These are phyloP conservation scores for Sarcocystis neurona DNA, from an alignment of 169 alveolate genomes.

Conservation along the genomic window DNA sequence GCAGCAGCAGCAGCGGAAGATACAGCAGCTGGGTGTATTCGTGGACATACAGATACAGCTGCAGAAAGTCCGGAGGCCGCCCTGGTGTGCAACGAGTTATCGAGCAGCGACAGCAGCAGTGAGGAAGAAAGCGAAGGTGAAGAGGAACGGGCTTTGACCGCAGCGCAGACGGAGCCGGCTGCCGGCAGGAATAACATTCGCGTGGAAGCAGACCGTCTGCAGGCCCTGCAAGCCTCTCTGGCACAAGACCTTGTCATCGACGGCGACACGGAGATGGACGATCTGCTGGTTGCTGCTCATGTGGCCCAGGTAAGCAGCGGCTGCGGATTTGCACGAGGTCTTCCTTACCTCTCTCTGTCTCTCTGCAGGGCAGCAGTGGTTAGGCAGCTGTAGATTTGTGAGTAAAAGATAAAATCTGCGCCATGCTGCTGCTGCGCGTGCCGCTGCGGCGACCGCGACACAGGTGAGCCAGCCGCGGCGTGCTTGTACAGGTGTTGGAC, in stretches of 20 bases:
- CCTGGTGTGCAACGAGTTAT: too few species aligned
- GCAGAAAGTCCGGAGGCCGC: too few species aligned
- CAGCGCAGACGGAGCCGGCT: not conserved
- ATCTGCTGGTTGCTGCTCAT: conserved; percentile 39
- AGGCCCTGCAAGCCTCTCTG: conserved; percentile 5
- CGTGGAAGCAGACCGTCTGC: not conserved
- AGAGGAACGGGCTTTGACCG: not conserved
- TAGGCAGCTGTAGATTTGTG: too few species aligned
- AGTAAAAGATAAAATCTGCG: too few species aligned
- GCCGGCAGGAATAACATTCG: not conserved
- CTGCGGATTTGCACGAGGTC: too few species aligned
- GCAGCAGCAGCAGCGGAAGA: conserved; percentile 3
- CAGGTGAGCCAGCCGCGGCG: too few species aligned
- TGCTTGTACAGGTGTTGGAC: too few species aligned
- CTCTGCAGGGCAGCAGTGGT: too few species aligned
- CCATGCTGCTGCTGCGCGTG: too few species aligned
- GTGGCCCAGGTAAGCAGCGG: conserved; percentile 38
- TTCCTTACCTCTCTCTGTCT: too few species aligned
- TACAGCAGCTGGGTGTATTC: not conserved
- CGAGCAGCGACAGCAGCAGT: conserved; percentile 2
- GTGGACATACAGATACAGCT: too few species aligned
- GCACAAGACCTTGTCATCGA: conserved; percentile 38
- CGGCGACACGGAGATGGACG: conserved; percentile 46
- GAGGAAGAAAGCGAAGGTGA: not conserved
- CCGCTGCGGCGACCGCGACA: too few species aligned